Conservation (phyloP, 202 grass and related monocot genomes). For the Tripidium arundinaceum region DNA sequence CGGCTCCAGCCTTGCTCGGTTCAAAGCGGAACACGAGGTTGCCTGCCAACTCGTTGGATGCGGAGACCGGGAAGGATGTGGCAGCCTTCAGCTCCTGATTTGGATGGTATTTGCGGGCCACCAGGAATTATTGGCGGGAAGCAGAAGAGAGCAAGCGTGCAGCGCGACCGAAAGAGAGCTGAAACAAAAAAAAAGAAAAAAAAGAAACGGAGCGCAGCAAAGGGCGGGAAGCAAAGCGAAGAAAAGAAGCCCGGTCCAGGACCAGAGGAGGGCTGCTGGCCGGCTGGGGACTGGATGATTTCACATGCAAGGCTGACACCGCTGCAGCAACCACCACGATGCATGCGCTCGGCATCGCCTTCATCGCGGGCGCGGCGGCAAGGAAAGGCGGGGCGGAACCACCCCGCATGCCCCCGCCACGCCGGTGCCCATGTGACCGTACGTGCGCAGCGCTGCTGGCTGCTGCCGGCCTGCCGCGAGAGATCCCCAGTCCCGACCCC, state of each 20-base stretch:
- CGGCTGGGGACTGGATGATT: slow-evolving; percentile 15
- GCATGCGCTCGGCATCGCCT: neutral
- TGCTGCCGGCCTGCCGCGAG: neutral
- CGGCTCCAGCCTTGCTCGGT: too few species aligned
- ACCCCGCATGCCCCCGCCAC: neutral
- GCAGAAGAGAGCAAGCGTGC: neutral
- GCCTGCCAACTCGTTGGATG: neutral
- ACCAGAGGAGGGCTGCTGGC: neutral
- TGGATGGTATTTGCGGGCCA: neutral
- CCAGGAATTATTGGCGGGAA: slow-evolving; percentile 6
- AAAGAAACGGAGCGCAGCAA: neutral
- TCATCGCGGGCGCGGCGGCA: neutral
- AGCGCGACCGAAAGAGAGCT: too few species aligned
- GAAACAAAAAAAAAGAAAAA: neutral
- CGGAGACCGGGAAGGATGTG: neutral
- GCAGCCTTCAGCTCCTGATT: neutral
- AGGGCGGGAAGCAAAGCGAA: neutral
- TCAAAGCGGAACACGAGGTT: neutral
- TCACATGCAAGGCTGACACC: slow-evolving; percentile 33
- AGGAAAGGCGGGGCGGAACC: neutral
- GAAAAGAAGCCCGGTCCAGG: neutral
- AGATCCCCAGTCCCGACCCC: neutral
- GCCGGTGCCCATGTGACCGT: slow-evolving; percentile 24
- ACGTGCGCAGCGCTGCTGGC: neutral
- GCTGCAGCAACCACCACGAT: slow-evolving; percentile 35